These are phyloP conservation scores for Chaetomium strumarium DNA, from an alignment of 2,329 filamentous ascomycete species.

Conservation along the genomic window DNA sequence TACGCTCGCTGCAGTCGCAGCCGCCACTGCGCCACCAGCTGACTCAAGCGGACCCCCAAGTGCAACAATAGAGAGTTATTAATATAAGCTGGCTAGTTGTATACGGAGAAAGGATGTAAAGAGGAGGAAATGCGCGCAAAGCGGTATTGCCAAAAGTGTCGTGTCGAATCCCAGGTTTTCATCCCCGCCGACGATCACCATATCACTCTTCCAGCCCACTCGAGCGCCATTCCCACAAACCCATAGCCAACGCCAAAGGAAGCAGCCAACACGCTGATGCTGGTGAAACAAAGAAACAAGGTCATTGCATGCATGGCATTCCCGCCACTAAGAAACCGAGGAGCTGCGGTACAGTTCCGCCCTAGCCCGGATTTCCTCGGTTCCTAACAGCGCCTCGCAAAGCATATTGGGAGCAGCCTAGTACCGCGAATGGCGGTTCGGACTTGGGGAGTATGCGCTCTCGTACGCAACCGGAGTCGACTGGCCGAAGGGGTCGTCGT, in stretches of 20 bases:
- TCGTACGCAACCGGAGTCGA: conserved; percentile 50
- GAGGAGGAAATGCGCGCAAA: conserved; percentile 5
- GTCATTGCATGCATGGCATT: conserved; percentile 9
- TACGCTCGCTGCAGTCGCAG: not conserved
- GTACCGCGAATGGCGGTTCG: conserved; percentile 43
- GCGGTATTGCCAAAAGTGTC: conserved; percentile 4
- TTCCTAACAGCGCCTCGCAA: not conserved
- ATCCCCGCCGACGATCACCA: not conserved
- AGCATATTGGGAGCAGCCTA: conserved; percentile 20
- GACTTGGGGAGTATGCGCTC: conserved; percentile 42
- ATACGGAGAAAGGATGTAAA: not conserved
- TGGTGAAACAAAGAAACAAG: conserved; percentile 11
- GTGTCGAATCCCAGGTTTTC: not conserved
- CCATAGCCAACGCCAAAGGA: conserved; percentile 15
- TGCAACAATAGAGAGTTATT: not conserved
- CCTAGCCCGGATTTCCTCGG: not conserved
- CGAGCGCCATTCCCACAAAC: not conserved
- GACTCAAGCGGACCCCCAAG: not conserved
- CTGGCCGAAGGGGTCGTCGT: conserved; percentile 59
- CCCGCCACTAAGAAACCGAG: not conserved
- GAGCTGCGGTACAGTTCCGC: not conserved
- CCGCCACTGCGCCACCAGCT: not conserved
- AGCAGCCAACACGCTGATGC: conserved; percentile 23
- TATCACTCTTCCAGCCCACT: not conserved
- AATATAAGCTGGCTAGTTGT: not conserved